Base-by-base conservation (phyloP, 2,329 filamentous ascomycete species). In the Dactylonectria estremocensis region DNA sequence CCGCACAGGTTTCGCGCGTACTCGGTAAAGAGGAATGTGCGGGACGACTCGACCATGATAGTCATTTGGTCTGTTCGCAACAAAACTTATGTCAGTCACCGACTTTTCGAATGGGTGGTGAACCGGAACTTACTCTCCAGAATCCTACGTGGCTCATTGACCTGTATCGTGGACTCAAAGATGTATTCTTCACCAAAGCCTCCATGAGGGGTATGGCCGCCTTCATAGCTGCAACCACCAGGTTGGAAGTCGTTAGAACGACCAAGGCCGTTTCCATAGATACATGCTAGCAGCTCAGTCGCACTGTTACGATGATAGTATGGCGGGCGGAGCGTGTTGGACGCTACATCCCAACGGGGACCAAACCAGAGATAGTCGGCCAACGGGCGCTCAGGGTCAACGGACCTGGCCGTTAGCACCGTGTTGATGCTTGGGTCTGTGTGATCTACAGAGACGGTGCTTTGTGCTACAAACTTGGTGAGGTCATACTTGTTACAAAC, bases 1-100 rank as follows among this genome's bases (percentile, higher is more conserved):
- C 66, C 66, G 1, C 61, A 69, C 10, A 31, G 45, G 28, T 66
- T 33, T 1, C 67, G 61, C 1, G 67, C 67, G 7, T 69, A 69
- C 2, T 69, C 52, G 1, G 67, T 69, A 10, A 69, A 69, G 1
- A 69, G n/a, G 8, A 69, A 69, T 2, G 67, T 69, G 8, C 67
- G 50, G 0, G 43, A 53, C 0, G 67, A 53, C 11, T 69, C 66
- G 3, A 69, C n/a, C 67, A 69, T 69, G 24, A 69, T 69, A 0
- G 66, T 69, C 65, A 69, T 68, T 11, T 68, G 67, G 7, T 69
- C 67, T 18, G 8, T 43, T 43, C 10, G 37, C 37, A 40, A 14
- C 5, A 5, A 40, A 40, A n/a, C 4, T 10, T 10, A 18, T 20
- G 43, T 13, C 43, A 40, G 6, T 40, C 4, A 11, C 16, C 4